phyloP scores from a whole-genome alignment of 805 yeast species.

The Spencermartinsiella europaea region DNA sequence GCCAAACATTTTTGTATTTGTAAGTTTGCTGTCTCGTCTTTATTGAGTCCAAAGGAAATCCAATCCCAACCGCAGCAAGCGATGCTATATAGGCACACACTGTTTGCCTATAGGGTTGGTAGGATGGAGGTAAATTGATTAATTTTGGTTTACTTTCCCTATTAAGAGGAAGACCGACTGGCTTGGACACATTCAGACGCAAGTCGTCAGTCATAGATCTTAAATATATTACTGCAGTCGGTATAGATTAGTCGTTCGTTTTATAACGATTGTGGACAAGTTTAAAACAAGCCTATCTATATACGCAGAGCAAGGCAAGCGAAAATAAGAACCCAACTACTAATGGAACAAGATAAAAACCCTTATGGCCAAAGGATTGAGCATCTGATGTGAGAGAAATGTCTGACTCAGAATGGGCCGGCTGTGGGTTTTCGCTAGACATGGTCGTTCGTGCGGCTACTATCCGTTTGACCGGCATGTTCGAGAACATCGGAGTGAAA shows the following conservation, averaged over 20 bases:
- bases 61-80: slow-evolving; percentile 58
- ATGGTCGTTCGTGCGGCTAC: not conserved
- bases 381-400: too few species aligned
- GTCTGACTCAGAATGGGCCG: too few species aligned
- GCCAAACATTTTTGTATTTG: slow-evolving; percentile 49
- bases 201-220: not conserved
- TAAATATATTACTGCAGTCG: too few species aligned
- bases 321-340: too few species aligned
- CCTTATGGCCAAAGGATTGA: too few species aligned
- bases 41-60: slow-evolving; percentile 81
- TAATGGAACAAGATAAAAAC: too few species aligned
- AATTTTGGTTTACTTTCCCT: not conserved
- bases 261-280: too few species aligned
- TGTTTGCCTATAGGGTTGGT: slow-evolving; percentile 43
- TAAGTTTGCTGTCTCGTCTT: slow-evolving; percentile 85
- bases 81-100: slow-evolving; percentile 62
- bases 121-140: slow-evolving; percentile 11
- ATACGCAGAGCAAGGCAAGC: too few species aligned
- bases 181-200: not conserved
- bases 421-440: too few species aligned
- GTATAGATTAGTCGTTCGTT: too few species aligned
- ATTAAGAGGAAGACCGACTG: not conserved
- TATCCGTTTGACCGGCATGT: not conserved
- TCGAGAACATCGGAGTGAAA: not conserved
- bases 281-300: too few species aligned